Percentiles rank a stretch among this genome's conserved stretches.
Conservation (phyloP, 78 protist species). For the Mastigamoeba balamuthi region DNA sequence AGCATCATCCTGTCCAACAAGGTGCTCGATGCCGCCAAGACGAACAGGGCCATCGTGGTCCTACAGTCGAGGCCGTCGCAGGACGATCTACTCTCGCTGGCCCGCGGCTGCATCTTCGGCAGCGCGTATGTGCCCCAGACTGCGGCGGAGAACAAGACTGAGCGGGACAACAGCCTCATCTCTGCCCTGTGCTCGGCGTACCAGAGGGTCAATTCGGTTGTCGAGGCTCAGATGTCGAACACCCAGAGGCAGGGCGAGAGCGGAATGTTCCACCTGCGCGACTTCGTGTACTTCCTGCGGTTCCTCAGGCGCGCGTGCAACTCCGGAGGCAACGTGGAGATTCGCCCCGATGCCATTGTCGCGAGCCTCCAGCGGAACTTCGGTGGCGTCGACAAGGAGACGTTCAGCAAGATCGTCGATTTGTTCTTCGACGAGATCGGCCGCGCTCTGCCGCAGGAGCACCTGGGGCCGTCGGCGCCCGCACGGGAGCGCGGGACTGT, state of each 20-base stretch:
- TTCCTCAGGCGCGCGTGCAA: not conserved
- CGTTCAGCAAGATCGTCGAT: not conserved
- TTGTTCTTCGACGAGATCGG: not conserved
- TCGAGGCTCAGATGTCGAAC: too few relatives aligned
- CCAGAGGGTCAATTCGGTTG: too few relatives aligned
- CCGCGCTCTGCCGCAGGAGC: not conserved
- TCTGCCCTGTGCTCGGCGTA: too few relatives aligned
- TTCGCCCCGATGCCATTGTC: too few relatives aligned
- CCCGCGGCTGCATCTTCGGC: too few relatives aligned
- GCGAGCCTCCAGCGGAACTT: not conserved
- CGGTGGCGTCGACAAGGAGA: not conserved
- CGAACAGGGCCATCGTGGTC: not conserved
- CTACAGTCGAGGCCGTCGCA: too few relatives aligned
- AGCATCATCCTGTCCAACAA: not conserved
- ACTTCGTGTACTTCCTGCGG: constrained; percentile 5
- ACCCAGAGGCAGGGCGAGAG: too few relatives aligned
- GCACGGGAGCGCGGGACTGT: not conserved
- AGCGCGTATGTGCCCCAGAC: too few relatives aligned
- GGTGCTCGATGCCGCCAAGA: constrained; percentile 3
- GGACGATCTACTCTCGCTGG: too few relatives aligned
- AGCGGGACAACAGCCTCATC: too few relatives aligned
- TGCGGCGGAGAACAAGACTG: too few relatives aligned
- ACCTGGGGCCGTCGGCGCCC: not conserved
- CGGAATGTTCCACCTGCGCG: constrained; percentile 8
- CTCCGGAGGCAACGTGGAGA: too few relatives aligned